phyloP scores from a whole-genome alignment of 2,329 filamentous ascomycete species.

The Aaosphaeria arxii region DNA sequence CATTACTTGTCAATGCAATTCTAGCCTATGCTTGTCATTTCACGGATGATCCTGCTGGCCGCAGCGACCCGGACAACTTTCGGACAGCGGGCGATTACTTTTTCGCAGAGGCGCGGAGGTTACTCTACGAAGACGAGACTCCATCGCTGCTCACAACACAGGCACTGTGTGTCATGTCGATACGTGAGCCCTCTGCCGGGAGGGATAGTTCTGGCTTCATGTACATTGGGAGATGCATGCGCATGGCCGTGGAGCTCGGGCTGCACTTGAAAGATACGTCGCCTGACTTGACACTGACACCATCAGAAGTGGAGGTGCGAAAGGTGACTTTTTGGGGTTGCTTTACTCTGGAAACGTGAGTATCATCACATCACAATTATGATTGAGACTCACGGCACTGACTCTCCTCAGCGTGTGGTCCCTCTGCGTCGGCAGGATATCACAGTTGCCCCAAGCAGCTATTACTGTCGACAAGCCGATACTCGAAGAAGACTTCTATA shows the following conservation, averaged over 20 bases:
- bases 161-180: constrained; percentile 72
- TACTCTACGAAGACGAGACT: constrained; percentile 57
- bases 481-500: constrained; percentile 43
- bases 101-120: constrained; percentile 64
- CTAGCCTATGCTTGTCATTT: constrained; percentile 67
- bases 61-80: constrained; percentile 60
- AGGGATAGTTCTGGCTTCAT: constrained; percentile 71
- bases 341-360: constrained; percentile 49
- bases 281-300: constrained; percentile 27
- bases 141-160: constrained; percentile 69
- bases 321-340: constrained; percentile 54
- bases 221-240: constrained; percentile 69
- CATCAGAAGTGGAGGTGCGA: constrained; percentile 47
- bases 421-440: constrained; percentile 46
- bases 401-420: constrained; percentile 38
- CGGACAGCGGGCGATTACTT: constrained; percentile 70
- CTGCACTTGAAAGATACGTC: constrained; percentile 52
- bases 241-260: constrained; percentile 69
- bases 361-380: constrained; percentile 5
- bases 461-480: constrained; percentile 52
- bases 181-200: constrained; percentile 70
- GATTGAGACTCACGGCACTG: too few relatives aligned
- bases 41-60: constrained; percentile 62
- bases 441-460: constrained; percentile 47
- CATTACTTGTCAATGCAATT: constrained; percentile 64